These are phyloP conservation scores for Mikania micrantha DNA, from an alignment of 129 eudicot species.

Conservation along the genomic window DNA sequence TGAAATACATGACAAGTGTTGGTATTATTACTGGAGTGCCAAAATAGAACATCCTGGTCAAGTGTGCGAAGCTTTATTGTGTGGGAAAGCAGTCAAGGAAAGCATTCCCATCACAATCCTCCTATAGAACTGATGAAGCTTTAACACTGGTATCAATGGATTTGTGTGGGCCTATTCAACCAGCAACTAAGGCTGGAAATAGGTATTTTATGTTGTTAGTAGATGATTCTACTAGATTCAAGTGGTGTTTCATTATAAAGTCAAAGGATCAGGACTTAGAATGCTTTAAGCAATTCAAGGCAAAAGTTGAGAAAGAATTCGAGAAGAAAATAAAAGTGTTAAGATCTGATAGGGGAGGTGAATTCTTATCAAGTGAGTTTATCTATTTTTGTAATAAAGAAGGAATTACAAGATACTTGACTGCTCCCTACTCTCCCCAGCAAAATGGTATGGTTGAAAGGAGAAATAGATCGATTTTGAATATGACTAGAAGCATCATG, in stretches of 20 bases:
- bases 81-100: not conserved
- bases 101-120: not conserved
- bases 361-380: too few relatives aligned
- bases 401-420: not conserved
- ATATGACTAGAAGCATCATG: not conserved
- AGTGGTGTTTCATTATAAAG: not conserved
- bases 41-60: not conserved
- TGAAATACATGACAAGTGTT: not conserved
- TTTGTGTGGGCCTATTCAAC: not conserved
- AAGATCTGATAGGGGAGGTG: too few relatives aligned
- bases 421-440: not conserved
- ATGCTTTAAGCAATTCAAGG: not conserved
- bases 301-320: not conserved
- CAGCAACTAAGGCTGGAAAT: not conserved
- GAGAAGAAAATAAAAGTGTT: too few relatives aligned
- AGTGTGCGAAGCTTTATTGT: not conserved
- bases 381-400: not conserved
- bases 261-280: not conserved
- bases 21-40: not conserved
- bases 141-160: not conserved
- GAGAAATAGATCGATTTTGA: not conserved
- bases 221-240: not conserved
- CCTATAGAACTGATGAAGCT: not conserved
- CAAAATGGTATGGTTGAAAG: not conserved
- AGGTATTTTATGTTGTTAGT: not conserved